Evolutionary conservation across 768 basidiomycete genomes (phyloP), one percentile per base, ranked within the genome.

Genomic region (Termitomyces sp.): DNA sequence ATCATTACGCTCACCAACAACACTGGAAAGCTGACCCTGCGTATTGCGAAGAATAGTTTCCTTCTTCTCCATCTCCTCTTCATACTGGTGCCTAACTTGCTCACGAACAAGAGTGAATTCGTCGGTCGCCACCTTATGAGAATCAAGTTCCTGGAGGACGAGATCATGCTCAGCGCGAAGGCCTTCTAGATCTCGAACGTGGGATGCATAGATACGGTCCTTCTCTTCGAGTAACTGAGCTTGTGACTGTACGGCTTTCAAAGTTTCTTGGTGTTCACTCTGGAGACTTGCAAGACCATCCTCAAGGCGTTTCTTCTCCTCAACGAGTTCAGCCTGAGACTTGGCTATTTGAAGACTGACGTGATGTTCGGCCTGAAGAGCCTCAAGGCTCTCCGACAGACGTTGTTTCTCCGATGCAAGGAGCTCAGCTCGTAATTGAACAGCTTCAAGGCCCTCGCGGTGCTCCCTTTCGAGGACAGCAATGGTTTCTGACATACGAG

Each of bases 131-230:
- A 68, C 75, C 66, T 85, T 88, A 67, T 84, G 74, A 9, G 81
- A 75, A 63, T 86, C 83, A 14, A 91, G 70, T 67, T 93, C 86
- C 59, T 84, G 70, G 8, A 76, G 66, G 33, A 88, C 75, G 24
- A 73, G 55, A 24, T 83, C 79, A 27, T 77, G 77, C 53, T 85
- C 80, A 62, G 76, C 74, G 59, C 74, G 75, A 59, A 83, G 71
- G 14, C 67, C 66, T 58, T 79, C 78, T 18, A 77, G 73, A 53
- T 85, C 83, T 43, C 79, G 72, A 24, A 74, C 66, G 47, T 87
- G 82, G 2, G 77, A 67, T 13, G 68, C 66, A 26, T 73, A 65
- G 34, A 85, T 73, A 37, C 72, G 77, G 34, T 75, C 72, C 36
- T 78, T 82, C 66, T 86, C 83, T 55, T 81, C 75, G 13, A 86